These are phyloP conservation scores for Primulina eburnea DNA, from an alignment of 257 asterid species.

Conservation along the genomic window DNA sequence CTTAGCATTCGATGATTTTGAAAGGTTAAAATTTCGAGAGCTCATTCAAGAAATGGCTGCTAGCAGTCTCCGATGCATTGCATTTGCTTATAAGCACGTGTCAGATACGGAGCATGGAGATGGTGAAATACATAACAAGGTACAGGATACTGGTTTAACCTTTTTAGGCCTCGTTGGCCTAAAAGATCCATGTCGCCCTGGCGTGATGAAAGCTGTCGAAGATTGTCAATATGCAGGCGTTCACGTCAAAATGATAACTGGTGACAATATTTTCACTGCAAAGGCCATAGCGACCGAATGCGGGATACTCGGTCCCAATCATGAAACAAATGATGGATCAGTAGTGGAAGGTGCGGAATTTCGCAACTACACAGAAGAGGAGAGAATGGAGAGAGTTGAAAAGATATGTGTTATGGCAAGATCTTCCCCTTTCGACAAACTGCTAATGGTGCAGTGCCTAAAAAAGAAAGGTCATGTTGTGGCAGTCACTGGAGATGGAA, in stretches of 20 bases:
- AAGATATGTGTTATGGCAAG: constrained; percentile 63
- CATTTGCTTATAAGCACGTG: constrained; percentile 55
- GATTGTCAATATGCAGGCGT: constrained; percentile 66
- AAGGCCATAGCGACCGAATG: constrained; percentile 70
- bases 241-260: constrained; percentile 67
- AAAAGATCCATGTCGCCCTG: constrained; percentile 66
- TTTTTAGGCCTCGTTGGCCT: constrained; percentile 61
- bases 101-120: constrained; percentile 1
- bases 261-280: constrained; percentile 72
- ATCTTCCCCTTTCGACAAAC: constrained; percentile 80
- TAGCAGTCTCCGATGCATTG: constrained; percentile 63
- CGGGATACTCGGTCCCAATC: constrained; percentile 44
- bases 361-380: constrained; percentile 53
- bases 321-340: constrained; percentile 21
- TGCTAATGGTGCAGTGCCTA: constrained; percentile 64
- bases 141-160: constrained; percentile 36
- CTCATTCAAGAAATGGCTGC: constrained; percentile 74
- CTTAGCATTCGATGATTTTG: constrained; percentile 22
- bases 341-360: constrained; percentile 68
- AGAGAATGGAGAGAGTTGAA: constrained; percentile 53
- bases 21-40: constrained; percentile 29
- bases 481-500: constrained; percentile 75
- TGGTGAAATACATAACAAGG: constrained; percentile 15
- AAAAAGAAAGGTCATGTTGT: constrained; percentile 62
- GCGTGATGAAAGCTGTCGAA: constrained; percentile 57